Conservation (phyloP, 108 stramenopile genomes). For the Stephanodiscus minutulus region DNA sequence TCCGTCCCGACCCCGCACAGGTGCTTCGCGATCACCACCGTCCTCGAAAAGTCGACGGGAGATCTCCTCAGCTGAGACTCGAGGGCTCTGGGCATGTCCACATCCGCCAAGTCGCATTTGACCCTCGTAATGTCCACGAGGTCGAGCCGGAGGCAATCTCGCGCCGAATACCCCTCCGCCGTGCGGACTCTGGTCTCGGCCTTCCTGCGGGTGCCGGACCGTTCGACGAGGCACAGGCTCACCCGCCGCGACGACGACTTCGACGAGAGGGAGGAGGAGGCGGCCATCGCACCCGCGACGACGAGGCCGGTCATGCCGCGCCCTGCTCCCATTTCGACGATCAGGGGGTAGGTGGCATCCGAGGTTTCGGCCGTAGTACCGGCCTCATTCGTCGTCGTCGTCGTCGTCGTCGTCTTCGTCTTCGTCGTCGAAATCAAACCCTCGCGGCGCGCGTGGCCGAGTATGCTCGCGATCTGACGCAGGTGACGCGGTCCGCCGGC, state of each 20-base stretch:
- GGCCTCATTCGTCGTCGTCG: too few relatives aligned
- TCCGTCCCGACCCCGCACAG: slow-evolving; percentile 84
- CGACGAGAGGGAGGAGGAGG: too few relatives aligned
- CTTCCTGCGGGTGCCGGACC: slow-evolving; percentile 75
- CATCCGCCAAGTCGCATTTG: slow-evolving; percentile 81
- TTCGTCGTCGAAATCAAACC: slow-evolving; percentile 36
- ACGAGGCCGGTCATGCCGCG: slow-evolving; percentile 81
- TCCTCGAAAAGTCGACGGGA: slow-evolving; percentile 14
- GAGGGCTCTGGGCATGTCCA: slow-evolving; percentile 55
- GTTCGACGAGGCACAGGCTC: slow-evolving; percentile 72
- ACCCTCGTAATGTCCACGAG: slow-evolving; percentile 61
- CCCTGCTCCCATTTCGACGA: slow-evolving; percentile 86
- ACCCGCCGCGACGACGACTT: slow-evolving; percentile 25
- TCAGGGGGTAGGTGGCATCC: slow-evolving; percentile 7
- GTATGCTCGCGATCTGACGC: slow-evolving; percentile 74
- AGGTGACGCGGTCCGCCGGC: slow-evolving; percentile 75
- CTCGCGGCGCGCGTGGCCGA: slow-evolving; percentile 65
- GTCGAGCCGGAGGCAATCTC: slow-evolving; percentile 40
- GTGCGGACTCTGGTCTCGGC: slow-evolving; percentile 76
- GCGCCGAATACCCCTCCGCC: slow-evolving; percentile 14
- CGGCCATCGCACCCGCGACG: slow-evolving; percentile 59
- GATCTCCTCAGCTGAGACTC: background rate
- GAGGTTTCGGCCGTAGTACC: too few relatives aligned
- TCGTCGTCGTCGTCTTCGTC: background rate
- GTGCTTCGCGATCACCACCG: slow-evolving; percentile 80